A percentile compares a stretch with the other conserved stretches of the same genome.
Conservation (phyloP, 768 basidiomycete species). For the Pulveroboletus frians region DNA sequence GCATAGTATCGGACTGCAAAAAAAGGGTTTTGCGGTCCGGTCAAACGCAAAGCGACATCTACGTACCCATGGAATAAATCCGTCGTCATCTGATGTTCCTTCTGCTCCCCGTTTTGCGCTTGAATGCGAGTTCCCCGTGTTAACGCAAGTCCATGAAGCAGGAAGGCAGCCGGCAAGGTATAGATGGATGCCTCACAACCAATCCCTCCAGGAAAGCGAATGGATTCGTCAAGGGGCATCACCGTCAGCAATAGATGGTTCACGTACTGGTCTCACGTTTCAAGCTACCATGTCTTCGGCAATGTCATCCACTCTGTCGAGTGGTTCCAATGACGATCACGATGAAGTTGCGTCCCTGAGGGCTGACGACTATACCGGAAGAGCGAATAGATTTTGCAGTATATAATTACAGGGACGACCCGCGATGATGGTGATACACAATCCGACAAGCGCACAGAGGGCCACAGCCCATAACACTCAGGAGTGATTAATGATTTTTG, state of each 20-base stretch:
- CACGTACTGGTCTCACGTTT: slow-evolving; percentile 31
- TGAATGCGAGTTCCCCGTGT: slow-evolving; percentile 43
- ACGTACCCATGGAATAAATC: slow-evolving; percentile 61
- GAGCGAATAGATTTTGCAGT: slow-evolving; percentile 10
- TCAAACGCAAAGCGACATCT: slow-evolving; percentile 80
- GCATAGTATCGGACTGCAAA: slow-evolving; percentile 54
- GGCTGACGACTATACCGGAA: slow-evolving; percentile 14
- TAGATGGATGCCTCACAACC: slow-evolving; percentile 40
- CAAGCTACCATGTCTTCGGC: slow-evolving; percentile 35
- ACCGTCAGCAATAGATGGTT: slow-evolving; percentile 11
- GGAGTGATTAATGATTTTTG: slow-evolving; percentile 50
- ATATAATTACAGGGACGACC: slow-evolving; percentile 4
- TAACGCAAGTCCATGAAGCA: slow-evolving; percentile 39
- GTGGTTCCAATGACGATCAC: slow-evolving; percentile 27
- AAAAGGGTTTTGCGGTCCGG: slow-evolving; percentile 70
- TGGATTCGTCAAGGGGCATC: slow-evolving; percentile 20
- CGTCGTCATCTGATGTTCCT: slow-evolving; percentile 17
- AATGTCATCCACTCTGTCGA: slow-evolving; percentile 32
- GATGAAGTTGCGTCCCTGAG: slow-evolving; percentile 34
- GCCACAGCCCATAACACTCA: slow-evolving; percentile 55
- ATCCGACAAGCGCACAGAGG: not conserved
- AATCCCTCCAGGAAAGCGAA: slow-evolving; percentile 26
- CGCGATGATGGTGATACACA: not conserved
- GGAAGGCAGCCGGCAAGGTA: slow-evolving; percentile 34
- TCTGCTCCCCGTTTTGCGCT: slow-evolving; percentile 31